These are phyloP conservation scores for Boletales sp. DNA, from an alignment of 768 basidiomycete genomes.

Conservation along the genomic window DNA sequence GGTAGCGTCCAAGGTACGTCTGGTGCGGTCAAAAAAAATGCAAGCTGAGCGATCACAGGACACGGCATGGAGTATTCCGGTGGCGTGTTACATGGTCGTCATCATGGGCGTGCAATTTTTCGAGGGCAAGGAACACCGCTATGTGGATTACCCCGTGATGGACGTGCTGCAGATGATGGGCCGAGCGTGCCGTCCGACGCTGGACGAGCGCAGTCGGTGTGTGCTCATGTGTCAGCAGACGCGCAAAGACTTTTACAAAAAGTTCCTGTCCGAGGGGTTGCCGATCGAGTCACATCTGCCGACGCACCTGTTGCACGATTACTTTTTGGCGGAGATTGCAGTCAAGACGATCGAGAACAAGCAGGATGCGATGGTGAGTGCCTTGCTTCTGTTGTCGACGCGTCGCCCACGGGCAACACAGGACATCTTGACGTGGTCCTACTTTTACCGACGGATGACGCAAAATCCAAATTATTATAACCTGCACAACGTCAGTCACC, in stretches of 20 bases:
- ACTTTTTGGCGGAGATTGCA: constrained; percentile 97
- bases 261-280: constrained; percentile 94
- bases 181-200: constrained; percentile 85
- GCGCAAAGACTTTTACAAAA: constrained; percentile 98
- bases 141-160: constrained; percentile 97
- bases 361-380: constrained; percentile 86
- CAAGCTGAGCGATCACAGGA: constrained; percentile 48
- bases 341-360: constrained; percentile 99
- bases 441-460: constrained; percentile 95
- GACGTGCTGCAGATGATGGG: constrained; percentile 99
- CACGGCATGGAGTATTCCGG: constrained; percentile 92
- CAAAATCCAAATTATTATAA: constrained; percentile 97
- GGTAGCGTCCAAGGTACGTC: constrained; percentile 82
- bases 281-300: constrained; percentile 96
- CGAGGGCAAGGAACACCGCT: constrained; percentile 97
- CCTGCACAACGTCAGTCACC: constrained; percentile 91
- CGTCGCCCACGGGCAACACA: constrained; percentile 24
- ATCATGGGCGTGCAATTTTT: constrained; percentile 99
- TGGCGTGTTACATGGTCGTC: constrained; percentile 95
- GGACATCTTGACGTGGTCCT: constrained; percentile 99
- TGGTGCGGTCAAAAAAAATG: too few relatives aligned
- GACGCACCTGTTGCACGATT: constrained; percentile 88
- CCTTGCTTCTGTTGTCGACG: background rate
- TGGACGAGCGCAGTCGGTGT: constrained; percentile 89
- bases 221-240: constrained; percentile 98